These are phyloP conservation scores for Pisolithus marmoratus DNA, from an alignment of 768 basidiomycete species.

Conservation along the genomic window DNA sequence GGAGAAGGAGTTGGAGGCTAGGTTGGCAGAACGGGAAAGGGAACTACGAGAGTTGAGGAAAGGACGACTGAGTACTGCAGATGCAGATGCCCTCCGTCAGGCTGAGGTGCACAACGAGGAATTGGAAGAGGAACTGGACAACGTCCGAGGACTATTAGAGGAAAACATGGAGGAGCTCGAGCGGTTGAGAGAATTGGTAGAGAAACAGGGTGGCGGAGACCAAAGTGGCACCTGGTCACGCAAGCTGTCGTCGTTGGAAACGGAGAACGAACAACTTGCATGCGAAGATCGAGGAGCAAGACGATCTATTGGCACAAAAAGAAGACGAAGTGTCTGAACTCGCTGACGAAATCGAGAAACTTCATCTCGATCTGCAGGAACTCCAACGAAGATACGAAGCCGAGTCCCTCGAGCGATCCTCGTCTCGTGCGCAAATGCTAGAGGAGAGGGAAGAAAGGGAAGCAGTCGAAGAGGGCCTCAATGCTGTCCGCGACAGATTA, in stretches of 20 bases:
- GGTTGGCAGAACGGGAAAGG: constrained; percentile 64
- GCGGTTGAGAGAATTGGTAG: constrained; percentile 61
- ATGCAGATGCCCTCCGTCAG: constrained; percentile 50
- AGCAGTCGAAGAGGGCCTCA: constrained; percentile 73
- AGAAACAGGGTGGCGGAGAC: constrained; percentile 41
- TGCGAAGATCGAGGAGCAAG: constrained; percentile 51
- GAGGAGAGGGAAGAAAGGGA: constrained; percentile 73
- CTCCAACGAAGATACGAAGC: constrained; percentile 55
- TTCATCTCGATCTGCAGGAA: constrained; percentile 64
- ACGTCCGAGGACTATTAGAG: constrained; percentile 60
- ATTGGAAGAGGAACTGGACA: constrained; percentile 70
- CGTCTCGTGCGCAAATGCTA: constrained; percentile 63
- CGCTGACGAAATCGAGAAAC: constrained; percentile 55
- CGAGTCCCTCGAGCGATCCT: constrained; percentile 62
- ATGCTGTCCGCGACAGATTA: constrained; percentile 66
- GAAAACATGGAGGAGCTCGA: constrained; percentile 85
- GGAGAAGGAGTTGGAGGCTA: constrained; percentile 73
- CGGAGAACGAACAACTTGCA: constrained; percentile 60
- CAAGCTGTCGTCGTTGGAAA: constrained; percentile 53
- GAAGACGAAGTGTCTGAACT: constrained; percentile 75
- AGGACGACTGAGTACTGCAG: constrained; percentile 35
- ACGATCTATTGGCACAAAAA: constrained; percentile 45
- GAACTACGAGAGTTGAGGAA: constrained; percentile 65
- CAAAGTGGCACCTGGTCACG: constrained; percentile 41
- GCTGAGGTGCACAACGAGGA: constrained; percentile 58